Evolutionary conservation across 169 alveolate genomes (phyloP).

Genomic region (Blepharisma undulans): DNA sequence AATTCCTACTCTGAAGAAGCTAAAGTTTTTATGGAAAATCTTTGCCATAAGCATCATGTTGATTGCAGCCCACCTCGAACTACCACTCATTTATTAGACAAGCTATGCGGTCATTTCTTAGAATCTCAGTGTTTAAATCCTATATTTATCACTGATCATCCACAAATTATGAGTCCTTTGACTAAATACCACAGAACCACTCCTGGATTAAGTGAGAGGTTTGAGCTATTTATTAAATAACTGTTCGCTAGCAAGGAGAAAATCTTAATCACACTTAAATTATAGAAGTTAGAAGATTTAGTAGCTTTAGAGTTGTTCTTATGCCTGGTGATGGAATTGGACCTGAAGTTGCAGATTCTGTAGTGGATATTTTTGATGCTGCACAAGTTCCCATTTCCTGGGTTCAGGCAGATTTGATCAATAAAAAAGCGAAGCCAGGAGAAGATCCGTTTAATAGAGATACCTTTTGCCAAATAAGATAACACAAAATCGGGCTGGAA

Average conservation of each 20-base stretch:
- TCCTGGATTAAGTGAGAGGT: slow-evolving; percentile 94
- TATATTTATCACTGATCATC: slow-evolving; percentile 96
- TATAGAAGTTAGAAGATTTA: background rate
- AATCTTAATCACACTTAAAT: too few relatives aligned
- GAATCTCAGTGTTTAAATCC: slow-evolving; percentile 93
- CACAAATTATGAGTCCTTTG: slow-evolving; percentile 98
- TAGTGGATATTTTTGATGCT: slow-evolving; percentile 58
- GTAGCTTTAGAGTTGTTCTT: slow-evolving; percentile 44
- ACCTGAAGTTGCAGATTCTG: slow-evolving; percentile 73
- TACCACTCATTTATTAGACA: slow-evolving; percentile 91
- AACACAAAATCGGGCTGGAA: slow-evolving; percentile 59
- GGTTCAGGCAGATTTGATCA: slow-evolving; percentile 55
- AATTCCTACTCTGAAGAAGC: slow-evolving; percentile 85
- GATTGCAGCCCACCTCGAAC: slow-evolving; percentile 88
- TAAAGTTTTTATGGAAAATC: slow-evolving; percentile 69
- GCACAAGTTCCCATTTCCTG: slow-evolving; percentile 66
- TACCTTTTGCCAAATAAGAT: slow-evolving; percentile 45
- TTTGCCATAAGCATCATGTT: slow-evolving; percentile 80
- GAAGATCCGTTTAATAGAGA: slow-evolving; percentile 58
- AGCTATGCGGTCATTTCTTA: slow-evolving; percentile 90
- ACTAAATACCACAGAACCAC: slow-evolving; percentile 96
- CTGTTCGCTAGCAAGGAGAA: too few relatives aligned
- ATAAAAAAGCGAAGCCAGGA: slow-evolving; percentile 40
- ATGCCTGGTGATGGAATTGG: slow-evolving; percentile 82
- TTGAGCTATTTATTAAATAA: slow-evolving; percentile 94